Percentiles rank a stretch among this genome's conserved stretches.
phyloP scores from a whole-genome alignment of 768 basidiomycete species.

The Hericium erinaceus region DNA sequence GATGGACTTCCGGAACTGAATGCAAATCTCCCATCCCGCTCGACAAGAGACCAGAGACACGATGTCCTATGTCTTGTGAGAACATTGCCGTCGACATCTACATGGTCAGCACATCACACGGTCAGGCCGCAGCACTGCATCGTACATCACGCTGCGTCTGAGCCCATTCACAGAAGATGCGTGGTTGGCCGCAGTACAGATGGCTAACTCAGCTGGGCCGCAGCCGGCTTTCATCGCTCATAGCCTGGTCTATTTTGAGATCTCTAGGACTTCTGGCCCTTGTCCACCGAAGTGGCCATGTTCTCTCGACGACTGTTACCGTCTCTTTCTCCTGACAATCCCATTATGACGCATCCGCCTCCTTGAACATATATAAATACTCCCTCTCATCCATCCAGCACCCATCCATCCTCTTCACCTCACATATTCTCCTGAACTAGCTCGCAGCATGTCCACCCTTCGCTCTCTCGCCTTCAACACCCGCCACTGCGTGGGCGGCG shows the following conservation, averaged over 20 bases:
- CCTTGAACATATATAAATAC: conserved; percentile 6
- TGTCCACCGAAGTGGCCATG: neutral
- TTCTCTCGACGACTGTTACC: neutral
- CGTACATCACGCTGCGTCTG: neutral
- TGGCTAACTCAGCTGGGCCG: neutral
- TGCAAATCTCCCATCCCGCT: neutral
- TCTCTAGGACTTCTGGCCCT: neutral
- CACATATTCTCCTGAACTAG: neutral
- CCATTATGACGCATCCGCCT: neutral
- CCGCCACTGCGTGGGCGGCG: conserved; percentile 30
- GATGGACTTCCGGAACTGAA: neutral
- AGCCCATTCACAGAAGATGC: neutral
- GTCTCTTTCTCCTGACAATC: neutral
- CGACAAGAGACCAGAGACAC: neutral
- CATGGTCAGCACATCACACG: neutral
- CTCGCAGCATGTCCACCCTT: conserved; percentile 28
- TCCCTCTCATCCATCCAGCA: neutral
- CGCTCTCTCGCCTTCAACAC: conserved; percentile 37
- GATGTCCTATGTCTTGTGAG: neutral
- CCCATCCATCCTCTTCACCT: neutral
- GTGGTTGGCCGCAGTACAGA: neutral
- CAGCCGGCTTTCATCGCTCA: neutral
- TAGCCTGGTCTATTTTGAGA: neutral
- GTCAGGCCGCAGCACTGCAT: neutral
- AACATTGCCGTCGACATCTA: too few relatives aligned